phyloP scores from a whole-genome alignment of 108 stramenopile species.

The Nitzschia palea region DNA sequence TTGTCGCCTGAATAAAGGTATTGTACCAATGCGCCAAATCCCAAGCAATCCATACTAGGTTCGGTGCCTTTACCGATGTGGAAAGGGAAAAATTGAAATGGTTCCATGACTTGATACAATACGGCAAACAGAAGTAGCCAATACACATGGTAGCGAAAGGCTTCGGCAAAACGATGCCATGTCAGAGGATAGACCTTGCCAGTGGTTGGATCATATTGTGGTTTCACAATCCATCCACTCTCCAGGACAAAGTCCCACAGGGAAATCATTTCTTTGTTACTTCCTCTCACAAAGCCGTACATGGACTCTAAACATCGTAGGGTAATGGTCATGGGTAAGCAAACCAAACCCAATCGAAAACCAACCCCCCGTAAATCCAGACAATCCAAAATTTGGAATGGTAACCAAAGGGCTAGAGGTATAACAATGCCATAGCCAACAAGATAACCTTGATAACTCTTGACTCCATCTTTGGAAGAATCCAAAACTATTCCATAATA shows the following conservation, averaged over 20 bases:
- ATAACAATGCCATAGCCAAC: conserved; percentile 20
- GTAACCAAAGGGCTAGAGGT: conserved; percentile 3
- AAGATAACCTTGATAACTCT: conserved; percentile 5
- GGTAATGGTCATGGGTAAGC: conserved; percentile 9
- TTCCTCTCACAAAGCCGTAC: background rate
- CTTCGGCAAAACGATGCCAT: background rate
- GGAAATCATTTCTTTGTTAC: too few relatives aligned
- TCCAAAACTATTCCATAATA: conserved; percentile 9
- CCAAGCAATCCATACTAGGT: background rate
- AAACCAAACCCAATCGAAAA: conserved; percentile 1
- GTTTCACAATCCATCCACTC: conserved; percentile 7
- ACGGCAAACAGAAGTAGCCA: conserved; percentile 6
- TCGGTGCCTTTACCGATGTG: background rate
- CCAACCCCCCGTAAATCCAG: conserved; percentile 11
- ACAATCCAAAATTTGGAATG: conserved; percentile 7
- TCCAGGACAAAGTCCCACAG: conserved; percentile 1
- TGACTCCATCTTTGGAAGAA: background rate
- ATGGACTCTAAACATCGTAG: conserved; percentile 20
- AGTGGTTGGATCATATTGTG: background rate
- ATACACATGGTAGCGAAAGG: background rate
- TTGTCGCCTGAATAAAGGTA: conserved; percentile 1
- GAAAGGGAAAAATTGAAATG: conserved; percentile 4
- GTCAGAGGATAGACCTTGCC: background rate
- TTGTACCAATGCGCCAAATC: conserved; percentile 6
- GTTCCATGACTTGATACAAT: background rate